Conservation (phyloP, 441 rosid species). For the Corymbia calophylla region DNA sequence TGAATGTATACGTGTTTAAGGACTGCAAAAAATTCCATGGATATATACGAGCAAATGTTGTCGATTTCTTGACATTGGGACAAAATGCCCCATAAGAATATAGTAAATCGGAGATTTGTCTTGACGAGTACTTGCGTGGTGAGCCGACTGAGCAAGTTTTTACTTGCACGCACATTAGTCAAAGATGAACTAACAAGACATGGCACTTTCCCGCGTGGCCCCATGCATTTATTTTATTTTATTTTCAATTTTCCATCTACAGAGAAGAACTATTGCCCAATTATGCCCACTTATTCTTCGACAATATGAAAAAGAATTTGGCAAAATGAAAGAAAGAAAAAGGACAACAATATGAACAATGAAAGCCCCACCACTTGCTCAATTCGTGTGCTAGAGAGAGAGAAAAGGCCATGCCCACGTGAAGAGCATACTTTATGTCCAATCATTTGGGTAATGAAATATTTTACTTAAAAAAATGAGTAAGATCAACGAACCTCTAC, state of each 20-base stretch:
- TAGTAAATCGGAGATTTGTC: not conserved
- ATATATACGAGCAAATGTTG: not conserved
- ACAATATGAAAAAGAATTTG: not conserved
- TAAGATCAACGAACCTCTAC: not conserved
- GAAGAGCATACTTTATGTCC: not conserved
- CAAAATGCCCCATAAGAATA: not conserved
- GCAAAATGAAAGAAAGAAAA: not conserved
- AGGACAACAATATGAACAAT: not conserved
- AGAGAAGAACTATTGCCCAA: not conserved
- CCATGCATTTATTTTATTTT: not conserved
- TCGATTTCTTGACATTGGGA: not conserved
- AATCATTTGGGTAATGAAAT: not conserved
- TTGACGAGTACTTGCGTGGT: not conserved
- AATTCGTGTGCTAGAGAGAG: not conserved
- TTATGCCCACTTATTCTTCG: not conserved
- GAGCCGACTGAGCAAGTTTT: not conserved
- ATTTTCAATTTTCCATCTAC: not conserved
- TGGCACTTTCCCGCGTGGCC: not conserved
- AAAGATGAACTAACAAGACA: not conserved
- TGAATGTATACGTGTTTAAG: not conserved
- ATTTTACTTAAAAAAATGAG: not conserved
- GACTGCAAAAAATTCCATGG: not conserved
- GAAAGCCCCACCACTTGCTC: not conserved
- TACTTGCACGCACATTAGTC: not conserved
- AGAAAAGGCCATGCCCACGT: not conserved